A percentile compares a stretch with the other conserved stretches of the same genome.
phyloP scores from a whole-genome alignment of 2,329 filamentous ascomycete species.

The Arthrocladium fulminans region DNA sequence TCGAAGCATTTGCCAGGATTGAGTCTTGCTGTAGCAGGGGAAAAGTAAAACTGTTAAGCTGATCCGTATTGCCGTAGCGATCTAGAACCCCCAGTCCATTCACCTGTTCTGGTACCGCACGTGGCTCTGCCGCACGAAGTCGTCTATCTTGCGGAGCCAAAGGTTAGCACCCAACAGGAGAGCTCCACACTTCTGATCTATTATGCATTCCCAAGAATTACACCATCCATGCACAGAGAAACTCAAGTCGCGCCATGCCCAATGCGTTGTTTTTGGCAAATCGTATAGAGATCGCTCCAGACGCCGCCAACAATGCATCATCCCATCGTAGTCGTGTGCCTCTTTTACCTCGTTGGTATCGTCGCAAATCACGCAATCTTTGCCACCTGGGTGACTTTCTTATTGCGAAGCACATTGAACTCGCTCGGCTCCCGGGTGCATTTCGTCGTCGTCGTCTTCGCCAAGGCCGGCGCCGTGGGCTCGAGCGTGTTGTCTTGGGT shows the following conservation, averaged over 20 bases:
- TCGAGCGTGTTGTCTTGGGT: slow-evolving; percentile 55
- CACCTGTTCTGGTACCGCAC: background rate
- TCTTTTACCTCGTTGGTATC: background rate
- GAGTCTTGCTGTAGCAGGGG: background rate
- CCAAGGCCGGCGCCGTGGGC: slow-evolving; percentile 55
- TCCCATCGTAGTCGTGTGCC: background rate
- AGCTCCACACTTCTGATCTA: background rate
- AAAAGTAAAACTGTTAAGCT: too few relatives aligned
- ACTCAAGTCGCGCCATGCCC: background rate
- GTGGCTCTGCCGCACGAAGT: too few relatives aligned
- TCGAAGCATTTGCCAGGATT: background rate
- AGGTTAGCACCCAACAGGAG: too few relatives aligned
- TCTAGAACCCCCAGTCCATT: background rate
- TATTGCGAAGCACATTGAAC: slow-evolving; percentile 47
- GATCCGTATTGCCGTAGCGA: too few relatives aligned
- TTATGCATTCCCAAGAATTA: background rate
- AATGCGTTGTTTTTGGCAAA: background rate
- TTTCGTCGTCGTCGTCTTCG: slow-evolving; percentile 59
- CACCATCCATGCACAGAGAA: background rate
- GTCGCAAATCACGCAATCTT: background rate
- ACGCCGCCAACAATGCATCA: slow-evolving; percentile 4
- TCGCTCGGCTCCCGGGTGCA: slow-evolving; percentile 40
- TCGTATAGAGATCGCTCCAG: background rate
- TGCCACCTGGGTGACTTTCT: slow-evolving; percentile 14
- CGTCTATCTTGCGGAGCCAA: too few relatives aligned